Percentiles rank a stretch among this genome's conserved stretches.
phyloP scores from a whole-genome alignment of 1,284 basidiomycete species.

The Exobasidium rhododendri region DNA sequence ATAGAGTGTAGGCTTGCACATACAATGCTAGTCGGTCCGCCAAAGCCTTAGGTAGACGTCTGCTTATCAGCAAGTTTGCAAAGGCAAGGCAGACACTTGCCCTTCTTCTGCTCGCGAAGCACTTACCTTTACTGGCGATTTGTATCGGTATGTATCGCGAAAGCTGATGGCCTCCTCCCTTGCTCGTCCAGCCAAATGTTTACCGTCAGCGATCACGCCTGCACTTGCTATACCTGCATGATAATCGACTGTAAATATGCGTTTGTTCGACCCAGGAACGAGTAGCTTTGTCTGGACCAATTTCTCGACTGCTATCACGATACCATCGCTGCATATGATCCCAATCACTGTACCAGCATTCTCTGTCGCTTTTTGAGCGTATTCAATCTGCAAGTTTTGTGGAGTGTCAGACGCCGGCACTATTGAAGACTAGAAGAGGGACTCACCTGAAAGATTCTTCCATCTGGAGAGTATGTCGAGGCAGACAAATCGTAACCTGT shows the following conservation, averaged over 20 bases:
- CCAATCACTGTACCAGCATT: conserved; percentile 79
- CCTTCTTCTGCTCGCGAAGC: neutral
- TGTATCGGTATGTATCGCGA: conserved; percentile 72
- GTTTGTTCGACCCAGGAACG: conserved; percentile 84
- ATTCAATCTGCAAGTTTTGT: conserved; percentile 69
- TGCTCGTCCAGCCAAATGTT: conserved; percentile 80
- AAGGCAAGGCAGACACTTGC: conserved; percentile 6
- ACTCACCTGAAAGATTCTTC: conserved; percentile 80
- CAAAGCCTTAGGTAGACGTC: conserved; percentile 67
- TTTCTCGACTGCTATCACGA: conserved; percentile 94
- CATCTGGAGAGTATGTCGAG: conserved; percentile 97
- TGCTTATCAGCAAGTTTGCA: conserved; percentile 3
- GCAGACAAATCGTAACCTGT: conserved; percentile 98
- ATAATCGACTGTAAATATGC: conserved; percentile 88
- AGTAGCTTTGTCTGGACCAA: conserved; percentile 95
- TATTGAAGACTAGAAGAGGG: neutral
- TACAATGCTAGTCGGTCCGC: conserved; percentile 82
- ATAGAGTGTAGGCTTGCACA: conserved; percentile 93
- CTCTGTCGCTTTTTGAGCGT: conserved; percentile 96
- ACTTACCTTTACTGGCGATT: conserved; percentile 68
- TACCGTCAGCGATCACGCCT: conserved; percentile 88
- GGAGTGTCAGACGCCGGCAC: neutral
- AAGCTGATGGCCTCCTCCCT: conserved; percentile 78
- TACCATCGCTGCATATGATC: conserved; percentile 85
- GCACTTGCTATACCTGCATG: conserved; percentile 82